A percentile compares a stretch with the other conserved stretches of the same genome.
Conservation (phyloP, 192 early-diverging fungal species). For the Umbelopsis sp. region DNA sequence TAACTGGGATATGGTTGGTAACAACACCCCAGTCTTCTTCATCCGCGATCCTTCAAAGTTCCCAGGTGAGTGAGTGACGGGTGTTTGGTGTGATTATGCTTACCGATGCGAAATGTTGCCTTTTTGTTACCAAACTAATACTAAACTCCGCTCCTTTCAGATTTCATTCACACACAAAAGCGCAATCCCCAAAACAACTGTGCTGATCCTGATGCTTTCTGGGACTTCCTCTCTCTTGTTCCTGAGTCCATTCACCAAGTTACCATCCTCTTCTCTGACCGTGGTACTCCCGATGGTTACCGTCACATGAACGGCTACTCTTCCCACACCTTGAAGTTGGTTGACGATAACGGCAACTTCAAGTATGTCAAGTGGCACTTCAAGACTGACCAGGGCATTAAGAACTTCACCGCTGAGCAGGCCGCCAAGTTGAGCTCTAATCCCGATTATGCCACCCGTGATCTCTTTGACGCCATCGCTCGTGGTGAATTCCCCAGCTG, state of each 20-base stretch:
- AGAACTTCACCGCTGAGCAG: constrained; percentile 54
- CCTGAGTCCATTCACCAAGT: constrained; percentile 68
- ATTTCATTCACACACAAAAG: constrained; percentile 66
- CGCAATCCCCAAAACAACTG: constrained; percentile 59
- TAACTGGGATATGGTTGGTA: constrained; percentile 87
- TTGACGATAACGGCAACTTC: constrained; percentile 55
- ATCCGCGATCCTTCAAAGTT: constrained; percentile 80
- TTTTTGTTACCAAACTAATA: not conserved
- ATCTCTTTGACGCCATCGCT: constrained; percentile 65
- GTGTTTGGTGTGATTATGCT: constrained; percentile 11
- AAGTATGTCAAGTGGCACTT: constrained; percentile 68
- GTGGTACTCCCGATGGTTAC: constrained; percentile 56
- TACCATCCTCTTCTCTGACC: constrained; percentile 59
- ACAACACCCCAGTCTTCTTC: constrained; percentile 86
- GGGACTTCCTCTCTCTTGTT: constrained; percentile 64
- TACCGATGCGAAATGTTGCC: constrained; percentile 12
- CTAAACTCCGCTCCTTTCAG: constrained; percentile 28
- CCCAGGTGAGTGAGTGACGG: constrained; percentile 41
- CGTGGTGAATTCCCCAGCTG: constrained; percentile 66
- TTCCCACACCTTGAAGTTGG: constrained; percentile 53
- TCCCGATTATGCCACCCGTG: constrained; percentile 62
- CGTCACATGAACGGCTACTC: constrained; percentile 58
- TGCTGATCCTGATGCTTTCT: constrained; percentile 54
- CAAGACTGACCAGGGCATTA: constrained; percentile 61
- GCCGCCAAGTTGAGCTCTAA: constrained; percentile 51